Base-by-base conservation (phyloP, 495 filamentous ascomycete species). In the Parathielavia appendiculata region DNA sequence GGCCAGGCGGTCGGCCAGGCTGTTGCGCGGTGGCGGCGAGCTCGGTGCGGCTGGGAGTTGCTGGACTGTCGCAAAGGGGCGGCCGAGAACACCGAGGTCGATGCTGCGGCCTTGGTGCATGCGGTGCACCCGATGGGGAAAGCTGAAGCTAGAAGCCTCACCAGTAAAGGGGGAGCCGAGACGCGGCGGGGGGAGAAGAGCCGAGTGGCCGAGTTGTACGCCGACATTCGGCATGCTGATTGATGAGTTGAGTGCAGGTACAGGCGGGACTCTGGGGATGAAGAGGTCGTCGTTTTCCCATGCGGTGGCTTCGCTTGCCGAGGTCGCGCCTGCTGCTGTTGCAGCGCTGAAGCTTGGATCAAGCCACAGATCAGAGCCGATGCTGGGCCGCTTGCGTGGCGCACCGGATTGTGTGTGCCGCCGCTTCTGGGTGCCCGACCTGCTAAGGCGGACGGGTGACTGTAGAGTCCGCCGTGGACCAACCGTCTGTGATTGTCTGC, bases 101-200 rank as follows among this genome's bases (percentile, higher is more conserved):
- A 79, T 70, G 56, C 66, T 74, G 30, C 61, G 69, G 14, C 74
- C 70, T 34, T 73, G 64, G 45, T 66, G 66, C 47, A 68, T 69
- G 17, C 68, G 66, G 20, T 69, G 68, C 12, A 77, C 40, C 12
- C 79, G 69, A 54, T 76, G 77, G 17, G 79, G 77, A 58, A 81
- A 82, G 61, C 75, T 80, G 48, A 72, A 70, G 61, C 75, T 78
- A 1, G 76, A 72, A 44, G 62, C 67, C 17, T 69, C 54, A 20
- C 65, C 74, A 1, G 74, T 67, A 41, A 81, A 81, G 0, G 79
- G 80, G 7, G 80, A 83, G 32, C 80, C 79, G 4, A 83, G 69
- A 14, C 79, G 74, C 30, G 66, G 64, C 16, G 64, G 64, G 13
- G 69, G 72, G 9, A 70, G 73, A 8, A 67, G 68, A 7, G 57